Evolutionary conservation across 768 basidiomycete genomes (phyloP), one percentile per base, ranked within the genome.

Genomic region (button mushroom (Agaricus bisporus)): DNA sequence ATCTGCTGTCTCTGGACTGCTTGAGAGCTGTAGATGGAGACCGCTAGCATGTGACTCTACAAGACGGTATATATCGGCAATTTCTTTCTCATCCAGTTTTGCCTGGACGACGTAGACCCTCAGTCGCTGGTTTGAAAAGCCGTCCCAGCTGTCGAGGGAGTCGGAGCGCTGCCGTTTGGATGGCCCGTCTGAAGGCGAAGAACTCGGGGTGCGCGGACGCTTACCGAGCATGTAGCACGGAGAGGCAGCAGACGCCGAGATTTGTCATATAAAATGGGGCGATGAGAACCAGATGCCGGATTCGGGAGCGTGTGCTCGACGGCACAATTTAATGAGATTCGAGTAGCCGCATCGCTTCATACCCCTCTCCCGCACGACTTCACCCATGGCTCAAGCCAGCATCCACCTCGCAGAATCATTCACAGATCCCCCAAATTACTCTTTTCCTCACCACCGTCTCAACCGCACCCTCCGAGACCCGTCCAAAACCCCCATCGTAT

Each of bases 401-500:
- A 56, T 55, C 55, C 62, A 64, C 60, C 60, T 73, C 57, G 69
- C 73, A 38, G 66, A 68, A 50, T 63, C 70, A 41, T 88, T 89
- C 67, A 82, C 78, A 18, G 73, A 81, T 59, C 86, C 87, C 3
- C 78, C 78, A 41, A 74, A 81, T 60, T 91, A 90, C 62, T 61
- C 75, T 22, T 89, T 91, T 59, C 80, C 85, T 18, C 76, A 76
- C 48, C 78, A 87, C 61, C 84, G 86, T 51, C 80, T 91, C 44
- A 63, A 70, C 54, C 73, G 70, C 32, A 72, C 72, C 48, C 79
- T 88, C 41, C 80, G 70, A 42, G 79, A 87, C 63, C 64, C 82
- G 7, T 71, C 68, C 18, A 91, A 87, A 70, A 85, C 85, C 7
- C 95, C 93, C n/a, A 72, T 97, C 60, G 90, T 94, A 51, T 85